Base-by-base conservation (phyloP, 179 eudicot species). In the Spinacia oleracea region DNA sequence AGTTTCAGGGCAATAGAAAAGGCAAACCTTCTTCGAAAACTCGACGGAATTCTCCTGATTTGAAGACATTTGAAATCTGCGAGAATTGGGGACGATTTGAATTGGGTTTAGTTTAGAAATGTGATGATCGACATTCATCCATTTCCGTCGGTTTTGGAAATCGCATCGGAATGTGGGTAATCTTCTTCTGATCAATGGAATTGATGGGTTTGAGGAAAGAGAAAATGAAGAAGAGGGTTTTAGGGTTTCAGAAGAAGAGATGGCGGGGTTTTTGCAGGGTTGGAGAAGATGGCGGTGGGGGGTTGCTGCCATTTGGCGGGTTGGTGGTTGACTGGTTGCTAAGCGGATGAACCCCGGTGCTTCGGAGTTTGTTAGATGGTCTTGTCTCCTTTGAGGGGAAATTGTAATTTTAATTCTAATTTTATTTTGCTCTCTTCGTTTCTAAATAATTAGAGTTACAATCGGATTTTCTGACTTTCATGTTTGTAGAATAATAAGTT, bases 81-180 rank as follows among this genome's bases (percentile, higher is more conserved):
- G 73, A 11, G 89, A 50, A 2, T 85, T 86, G 7, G 96, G 90
- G 40, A 89, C 85, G 40, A 93, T 87, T 75, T 88, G 91, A 74
- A 96, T 89, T 0, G 98, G 98, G 77, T 93, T 88, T 32, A 81
- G 80, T 6, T 87, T 82, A 42, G 95, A 76, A 0, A 86, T 88
- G 80, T 91, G 88, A 74, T 90, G 89, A 74, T 91, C 98, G 32
- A 93, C 86, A 0, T 91, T 91, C 74, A 91, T 91, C 99, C 99
- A 93, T 60, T 83, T 87, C 62, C 80, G 81, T 11, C 84, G 77
- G 68, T 77, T 74, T 2, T 82, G 85, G 72, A 79, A 79, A 42
- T 88, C 79, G 87, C 89, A 89, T 43, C 59, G 85, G 70, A 89
- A 79, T 62, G n/a, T 72, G 42, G 74, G 58, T 27, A 16, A 45